Conservation (phyloP, 192 early-diverging fungal species). For the Backusella luteola region DNA sequence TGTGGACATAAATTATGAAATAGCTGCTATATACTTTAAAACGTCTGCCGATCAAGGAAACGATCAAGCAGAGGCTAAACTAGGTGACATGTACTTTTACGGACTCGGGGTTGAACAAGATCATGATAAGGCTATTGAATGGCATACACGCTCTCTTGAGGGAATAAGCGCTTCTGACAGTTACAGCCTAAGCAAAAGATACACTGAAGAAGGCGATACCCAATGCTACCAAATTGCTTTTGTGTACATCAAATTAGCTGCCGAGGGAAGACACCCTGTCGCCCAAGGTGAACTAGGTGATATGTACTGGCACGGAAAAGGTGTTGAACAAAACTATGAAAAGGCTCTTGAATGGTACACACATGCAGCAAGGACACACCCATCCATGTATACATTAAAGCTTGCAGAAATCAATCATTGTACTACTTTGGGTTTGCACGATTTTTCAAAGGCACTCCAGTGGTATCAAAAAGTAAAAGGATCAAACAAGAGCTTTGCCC, state of each 20-base stretch:
- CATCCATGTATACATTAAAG: neutral
- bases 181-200: conserved; percentile 75
- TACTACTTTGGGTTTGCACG: neutral
- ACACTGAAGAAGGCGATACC: conserved; percentile 66
- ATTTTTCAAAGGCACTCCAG: neutral
- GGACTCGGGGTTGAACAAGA: conserved; percentile 55
- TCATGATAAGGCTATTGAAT: conserved; percentile 49
- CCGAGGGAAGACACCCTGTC: conserved; percentile 45
- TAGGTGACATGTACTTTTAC: neutral
- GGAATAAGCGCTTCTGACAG: conserved; percentile 70
- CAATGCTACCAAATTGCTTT: conserved; percentile 59
- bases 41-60: neutral
- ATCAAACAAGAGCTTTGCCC: neutral
- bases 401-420: neutral
- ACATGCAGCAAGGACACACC: neutral
- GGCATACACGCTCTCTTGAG: conserved; percentile 59
- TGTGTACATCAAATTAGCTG: conserved; percentile 52
- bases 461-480: neutral
- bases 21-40: neutral
- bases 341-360: neutral
- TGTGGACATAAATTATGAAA: neutral
- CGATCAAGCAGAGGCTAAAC: neutral
- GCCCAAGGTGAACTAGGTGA: conserved; percentile 56
- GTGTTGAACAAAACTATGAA: conserved; percentile 43
- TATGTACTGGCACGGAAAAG: conserved; percentile 57